A percentile compares a stretch with the other conserved stretches of the same genome.
Evolutionary conservation across 331 rosid genomes (phyloP).

Genomic region (Saraca asoca): DNA sequence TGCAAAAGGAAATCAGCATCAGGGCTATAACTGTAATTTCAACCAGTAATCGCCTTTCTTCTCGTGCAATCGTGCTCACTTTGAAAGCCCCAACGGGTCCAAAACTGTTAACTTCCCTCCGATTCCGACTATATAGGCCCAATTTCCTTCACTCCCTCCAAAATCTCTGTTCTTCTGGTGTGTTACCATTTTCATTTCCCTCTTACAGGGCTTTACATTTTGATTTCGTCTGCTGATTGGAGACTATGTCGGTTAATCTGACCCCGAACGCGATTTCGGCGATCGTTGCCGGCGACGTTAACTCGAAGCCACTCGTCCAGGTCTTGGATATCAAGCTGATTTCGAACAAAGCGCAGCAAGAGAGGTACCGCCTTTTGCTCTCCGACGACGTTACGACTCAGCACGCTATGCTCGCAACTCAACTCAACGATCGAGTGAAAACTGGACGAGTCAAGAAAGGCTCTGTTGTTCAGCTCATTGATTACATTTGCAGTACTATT

Average conservation of each 20-base stretch:
- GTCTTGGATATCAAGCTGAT: constrained; percentile 60
- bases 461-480: constrained; percentile 84
- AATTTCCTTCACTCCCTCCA: background rate
- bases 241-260: constrained; percentile 73
- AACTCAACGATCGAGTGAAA: constrained; percentile 65
- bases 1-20: no score
- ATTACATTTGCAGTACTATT: constrained; percentile 64
- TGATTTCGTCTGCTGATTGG: constrained; percentile 2
- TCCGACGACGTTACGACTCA: constrained; percentile 71
- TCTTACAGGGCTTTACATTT: background rate
- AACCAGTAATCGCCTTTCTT: no score
- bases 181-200: no score
- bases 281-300: constrained; percentile 64
- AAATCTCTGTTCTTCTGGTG: no score
- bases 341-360: constrained; percentile 49
- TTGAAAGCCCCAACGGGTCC: no score
- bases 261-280: constrained; percentile 77
- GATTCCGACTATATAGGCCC: background rate
- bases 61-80: no score
- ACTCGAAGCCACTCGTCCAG: constrained; percentile 86
- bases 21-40: no score
- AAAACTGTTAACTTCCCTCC: no score
- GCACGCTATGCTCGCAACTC: constrained; percentile 79
- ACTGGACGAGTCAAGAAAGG: constrained; percentile 64
- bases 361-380: constrained; percentile 69